Evolutionary conservation across 1,284 basidiomycete genomes (phyloP), one percentile per base, ranked within the genome.

Genomic region (Salmacisia buchloeana): DNA sequence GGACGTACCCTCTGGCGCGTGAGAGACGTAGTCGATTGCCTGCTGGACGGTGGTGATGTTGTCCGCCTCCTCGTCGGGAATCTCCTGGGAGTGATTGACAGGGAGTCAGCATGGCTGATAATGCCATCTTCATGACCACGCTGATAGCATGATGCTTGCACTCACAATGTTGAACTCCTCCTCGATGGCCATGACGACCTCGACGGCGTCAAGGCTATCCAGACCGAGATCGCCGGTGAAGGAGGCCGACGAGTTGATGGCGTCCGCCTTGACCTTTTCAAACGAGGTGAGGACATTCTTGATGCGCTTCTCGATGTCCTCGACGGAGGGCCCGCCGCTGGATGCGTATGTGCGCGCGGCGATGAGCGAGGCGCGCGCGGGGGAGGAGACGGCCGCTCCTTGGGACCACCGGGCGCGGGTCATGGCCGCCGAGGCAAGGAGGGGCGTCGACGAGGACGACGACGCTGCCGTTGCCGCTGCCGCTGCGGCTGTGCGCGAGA

Each of bases 131-230:
- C 25, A 52, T 23, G 23, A 4, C 15, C 29, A 3, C 4, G 10
- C 7, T 52, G 46, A 52, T 13, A 27, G 29, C n/a, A 58, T 45
- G 59, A 57, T 46, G 36, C n/a, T 52, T 9, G 10, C 45, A 64
- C 66, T 49, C 46, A 69, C 54, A 58, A 82, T 82, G 60, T 80
- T 80, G 72, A 85, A 85, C 80, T 92, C 94, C 88, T 98, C 94
- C 83, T 99, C 96, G 73, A 99, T 90, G 56, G 94, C 93, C 94
- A 99, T 97, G 76, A 98, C 92, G 46, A 97, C 94, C 82, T 99
- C 96, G 46, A 99, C 94, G 54, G 93, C 87, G 81, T 98, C 96
- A 78, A 99, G 84, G 76, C 93, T 97, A 83, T 99, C 96, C 58
- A 99, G 86, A 41, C 92, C 90, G 64, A 99, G 87, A 84, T 98